Percentiles rank a stretch among this genome's conserved stretches.
These are phyloP conservation scores for Agroathelia rolfsii DNA, from an alignment of 1,284 basidiomycete genomes.

Conservation along the genomic window DNA sequence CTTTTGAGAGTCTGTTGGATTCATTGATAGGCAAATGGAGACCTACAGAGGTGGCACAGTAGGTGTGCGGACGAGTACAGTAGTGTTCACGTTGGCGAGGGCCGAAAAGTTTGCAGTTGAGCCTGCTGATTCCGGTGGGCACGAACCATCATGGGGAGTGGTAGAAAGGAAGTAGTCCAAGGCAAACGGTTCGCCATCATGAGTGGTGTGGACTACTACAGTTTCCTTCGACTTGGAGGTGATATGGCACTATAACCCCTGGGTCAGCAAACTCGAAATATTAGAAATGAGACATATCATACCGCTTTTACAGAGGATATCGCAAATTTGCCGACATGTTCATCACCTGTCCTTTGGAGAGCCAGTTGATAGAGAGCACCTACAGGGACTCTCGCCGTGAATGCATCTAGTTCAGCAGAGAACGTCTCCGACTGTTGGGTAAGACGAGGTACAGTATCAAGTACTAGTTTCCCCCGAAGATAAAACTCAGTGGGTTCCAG, in stretches of 20 bases:
- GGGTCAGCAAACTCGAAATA: constrained; percentile 10
- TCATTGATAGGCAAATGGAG: constrained; percentile 6
- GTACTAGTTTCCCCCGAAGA: too few relatives aligned
- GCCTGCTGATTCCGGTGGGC: constrained; percentile 27
- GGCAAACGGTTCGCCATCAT: constrained; percentile 40
- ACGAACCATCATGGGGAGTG: constrained; percentile 54
- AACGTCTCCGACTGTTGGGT: constrained; percentile 33
- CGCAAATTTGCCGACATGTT: constrained; percentile 41
- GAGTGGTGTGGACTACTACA: constrained; percentile 46
- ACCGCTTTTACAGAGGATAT: constrained; percentile 67
- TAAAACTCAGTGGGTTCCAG: too few relatives aligned
- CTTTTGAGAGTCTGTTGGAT: constrained; percentile 7
- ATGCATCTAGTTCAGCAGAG: constrained; percentile 30
- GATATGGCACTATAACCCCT: constrained; percentile 9
- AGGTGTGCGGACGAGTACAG: constrained; percentile 37
- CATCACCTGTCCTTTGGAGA: constrained; percentile 43
- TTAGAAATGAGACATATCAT: constrained; percentile 23
- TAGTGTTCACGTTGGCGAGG: constrained; percentile 38
- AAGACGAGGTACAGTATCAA: too few relatives aligned
- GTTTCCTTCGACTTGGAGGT: constrained; percentile 44
- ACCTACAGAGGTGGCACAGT: constrained; percentile 49
- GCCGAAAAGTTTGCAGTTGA: constrained; percentile 18
- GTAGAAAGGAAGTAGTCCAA: constrained; percentile 64
- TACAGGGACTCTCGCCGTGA: constrained; percentile 29
- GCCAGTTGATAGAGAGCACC: constrained; percentile 66